Evolutionary conservation across 176 grass and related monocot species (phyloP), one percentile per base, ranked within the genome.

Genomic region (Avena sativa): DNA sequence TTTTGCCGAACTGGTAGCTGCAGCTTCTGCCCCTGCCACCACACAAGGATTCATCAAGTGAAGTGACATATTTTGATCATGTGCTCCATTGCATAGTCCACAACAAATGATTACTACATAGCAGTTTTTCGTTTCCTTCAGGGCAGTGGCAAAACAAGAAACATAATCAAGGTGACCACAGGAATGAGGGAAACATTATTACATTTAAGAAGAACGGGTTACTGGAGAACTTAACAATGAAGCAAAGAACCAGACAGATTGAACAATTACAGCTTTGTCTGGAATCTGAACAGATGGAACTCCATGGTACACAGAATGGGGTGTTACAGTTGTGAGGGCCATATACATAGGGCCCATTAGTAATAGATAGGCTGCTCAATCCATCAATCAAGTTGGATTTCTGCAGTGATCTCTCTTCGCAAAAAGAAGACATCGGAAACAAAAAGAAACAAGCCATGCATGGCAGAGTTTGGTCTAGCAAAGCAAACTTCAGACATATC

Each of bases 1-100:
- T 30, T 30, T 30, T 30, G 28, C 28, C 28, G 28, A 30, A 30
- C 38, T 48, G 9, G 46, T 9, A 48, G 2, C 46, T 48, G 46
- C 46, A 48, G 46, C 46, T 48, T 48, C 46, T 48, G 8, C 38
- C 23, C n/a, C 38, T 47, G 78, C 40, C 57, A 48, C 17, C 23
- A 69, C n/a, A 78, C 8, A 58, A 78, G 56, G 49, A 8, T 13
- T 34, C 14, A 19, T 43, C 40, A 43, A 43, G n/a, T 74, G 72
- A 84, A 76, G 69, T 84, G 82, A 6, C 69, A 84, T 14, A 9
- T 63, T 61, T 63, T 47, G 71, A 57, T 67, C 15, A 48, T 77
- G 73, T 40, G 46, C 59, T 67, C 60, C 83, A 68, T 8, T 66
- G 59, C 46, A 55, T 8, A 21, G 40, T 43, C 11, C 71, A 76